These are phyloP conservation scores for Aspergillus ellipticus DNA, from an alignment of 495 filamentous ascomycete species.

Conservation along the genomic window DNA sequence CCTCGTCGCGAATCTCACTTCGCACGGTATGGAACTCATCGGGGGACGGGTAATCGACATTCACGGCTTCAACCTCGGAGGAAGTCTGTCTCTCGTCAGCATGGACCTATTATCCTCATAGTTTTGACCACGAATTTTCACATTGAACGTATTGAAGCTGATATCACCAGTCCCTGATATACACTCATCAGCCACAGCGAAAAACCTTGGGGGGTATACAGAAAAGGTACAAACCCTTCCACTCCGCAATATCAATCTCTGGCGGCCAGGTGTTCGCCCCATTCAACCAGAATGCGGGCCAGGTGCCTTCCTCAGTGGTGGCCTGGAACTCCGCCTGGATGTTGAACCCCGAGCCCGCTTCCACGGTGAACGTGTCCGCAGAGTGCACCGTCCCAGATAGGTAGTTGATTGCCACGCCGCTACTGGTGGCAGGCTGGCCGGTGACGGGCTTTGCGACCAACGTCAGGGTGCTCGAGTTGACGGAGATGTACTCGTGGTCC, in stretches of 20 bases:
- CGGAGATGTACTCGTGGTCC: conserved; percentile 51
- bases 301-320: conserved; percentile 48
- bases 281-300: conserved; percentile 61
- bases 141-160: conserved; percentile 59
- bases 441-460: conserved; percentile 33
- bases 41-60: conserved; percentile 47
- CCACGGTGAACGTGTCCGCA: conserved; percentile 20
- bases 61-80: conserved; percentile 39
- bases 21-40: conserved; percentile 47
- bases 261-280: conserved; percentile 55
- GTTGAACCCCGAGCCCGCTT: conserved; percentile 20
- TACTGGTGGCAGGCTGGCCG: conserved; percentile 44
- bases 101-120: background rate
- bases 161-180: conserved; percentile 50
- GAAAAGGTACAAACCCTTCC: conserved; percentile 35
- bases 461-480: conserved; percentile 24
- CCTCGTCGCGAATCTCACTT: conserved; percentile 48
- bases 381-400: conserved; percentile 30
- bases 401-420: conserved; percentile 48
- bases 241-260: conserved; percentile 59
- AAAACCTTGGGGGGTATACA: too few relatives aligned
- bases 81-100: conserved; percentile 26
- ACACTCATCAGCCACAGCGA: background rate
- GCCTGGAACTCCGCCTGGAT: conserved; percentile 45
- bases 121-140: background rate